A percentile compares a stretch with the other conserved stretches of the same genome.
phyloP scores from a whole-genome alignment of 257 asterid genomes.

The Solanum pimpinellifolium region DNA sequence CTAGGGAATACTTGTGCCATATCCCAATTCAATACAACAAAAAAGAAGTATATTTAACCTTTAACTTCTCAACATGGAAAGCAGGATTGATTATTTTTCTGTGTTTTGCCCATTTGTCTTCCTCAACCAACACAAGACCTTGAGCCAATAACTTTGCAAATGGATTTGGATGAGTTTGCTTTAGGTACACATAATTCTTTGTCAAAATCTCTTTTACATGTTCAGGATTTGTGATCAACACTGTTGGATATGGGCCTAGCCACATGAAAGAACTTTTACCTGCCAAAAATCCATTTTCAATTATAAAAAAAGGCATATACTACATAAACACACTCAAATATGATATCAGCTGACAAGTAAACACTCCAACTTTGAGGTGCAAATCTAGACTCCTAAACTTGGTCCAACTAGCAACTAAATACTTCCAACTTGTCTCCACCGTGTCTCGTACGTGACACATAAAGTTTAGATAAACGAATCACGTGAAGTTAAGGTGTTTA shows the following conservation, averaged over 20 bases:
- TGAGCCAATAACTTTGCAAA: neutral
- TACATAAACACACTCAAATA: neutral
- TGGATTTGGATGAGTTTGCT: neutral
- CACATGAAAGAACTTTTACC: slow-evolving; percentile 32
- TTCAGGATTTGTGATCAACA: slow-evolving; percentile 28
- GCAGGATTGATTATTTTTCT: neutral
- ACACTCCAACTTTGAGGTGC: neutral
- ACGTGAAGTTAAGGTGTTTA: neutral
- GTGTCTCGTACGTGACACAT: neutral
- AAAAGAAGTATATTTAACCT: neutral
- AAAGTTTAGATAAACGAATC: too few species aligned
- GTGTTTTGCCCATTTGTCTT: neutral
- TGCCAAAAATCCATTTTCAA: neutral
- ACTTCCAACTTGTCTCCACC: neutral
- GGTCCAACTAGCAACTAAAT: neutral
- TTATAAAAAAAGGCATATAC: neutral
- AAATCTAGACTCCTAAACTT: neutral
- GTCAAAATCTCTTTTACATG: slow-evolving; percentile 29
- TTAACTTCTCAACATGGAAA: neutral
- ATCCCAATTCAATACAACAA: too few species aligned
- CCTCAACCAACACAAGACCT: neutral
- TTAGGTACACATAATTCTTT: slow-evolving; percentile 9
- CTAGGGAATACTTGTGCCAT: too few species aligned
- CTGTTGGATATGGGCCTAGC: slow-evolving; percentile 42
- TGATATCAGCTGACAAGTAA: too few species aligned